Conservation (phyloP, 768 basidiomycete genomes). For the Trametes meyenii region DNA sequence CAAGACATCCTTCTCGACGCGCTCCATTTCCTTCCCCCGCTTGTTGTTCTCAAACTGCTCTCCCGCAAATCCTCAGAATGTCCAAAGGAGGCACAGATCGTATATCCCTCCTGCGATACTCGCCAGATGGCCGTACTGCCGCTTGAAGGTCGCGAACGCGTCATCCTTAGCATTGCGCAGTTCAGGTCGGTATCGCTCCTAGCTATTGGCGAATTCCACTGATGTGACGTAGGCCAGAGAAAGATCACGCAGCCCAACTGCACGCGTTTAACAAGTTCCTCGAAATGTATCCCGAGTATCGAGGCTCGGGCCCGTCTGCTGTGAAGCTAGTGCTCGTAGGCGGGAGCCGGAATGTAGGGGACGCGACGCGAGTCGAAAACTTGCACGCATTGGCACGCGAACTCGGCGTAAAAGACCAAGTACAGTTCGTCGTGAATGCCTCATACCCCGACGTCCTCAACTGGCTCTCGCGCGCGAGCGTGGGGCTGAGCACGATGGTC, state of each 20-base stretch:
- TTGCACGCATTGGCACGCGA: slow-evolving; percentile 62
- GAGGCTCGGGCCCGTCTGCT: slow-evolving; percentile 24
- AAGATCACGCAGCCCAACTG: slow-evolving; percentile 86
- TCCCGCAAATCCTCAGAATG: slow-evolving; percentile 2
- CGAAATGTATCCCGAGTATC: slow-evolving; percentile 59
- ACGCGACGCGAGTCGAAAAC: slow-evolving; percentile 66
- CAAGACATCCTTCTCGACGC: slow-evolving; percentile 52
- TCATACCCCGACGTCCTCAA: slow-evolving; percentile 69
- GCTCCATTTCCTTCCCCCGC: slow-evolving; percentile 46
- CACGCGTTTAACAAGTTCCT: slow-evolving; percentile 66
- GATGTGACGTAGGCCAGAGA: slow-evolving; percentile 64
- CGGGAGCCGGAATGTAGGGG: slow-evolving; percentile 78
- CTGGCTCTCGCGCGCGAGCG: slow-evolving; percentile 73
- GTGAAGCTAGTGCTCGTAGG: slow-evolving; percentile 80
- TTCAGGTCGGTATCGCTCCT: slow-evolving; percentile 67
- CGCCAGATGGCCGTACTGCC: slow-evolving; percentile 62
- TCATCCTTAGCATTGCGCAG: slow-evolving; percentile 89
- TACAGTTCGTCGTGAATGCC: slow-evolving; percentile 84
- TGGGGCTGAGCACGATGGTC: slow-evolving; percentile 95
- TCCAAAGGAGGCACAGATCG: slow-evolving; percentile 46
- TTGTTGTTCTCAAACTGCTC: slow-evolving; percentile 38
- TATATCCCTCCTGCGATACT: slow-evolving; percentile 94
- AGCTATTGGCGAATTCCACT: not conserved
- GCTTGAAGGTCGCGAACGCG: slow-evolving; percentile 54
- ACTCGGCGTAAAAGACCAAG: slow-evolving; percentile 69